phyloP scores from a whole-genome alignment of 768 basidiomycete species.

The Pisolithus tinctorius region DNA sequence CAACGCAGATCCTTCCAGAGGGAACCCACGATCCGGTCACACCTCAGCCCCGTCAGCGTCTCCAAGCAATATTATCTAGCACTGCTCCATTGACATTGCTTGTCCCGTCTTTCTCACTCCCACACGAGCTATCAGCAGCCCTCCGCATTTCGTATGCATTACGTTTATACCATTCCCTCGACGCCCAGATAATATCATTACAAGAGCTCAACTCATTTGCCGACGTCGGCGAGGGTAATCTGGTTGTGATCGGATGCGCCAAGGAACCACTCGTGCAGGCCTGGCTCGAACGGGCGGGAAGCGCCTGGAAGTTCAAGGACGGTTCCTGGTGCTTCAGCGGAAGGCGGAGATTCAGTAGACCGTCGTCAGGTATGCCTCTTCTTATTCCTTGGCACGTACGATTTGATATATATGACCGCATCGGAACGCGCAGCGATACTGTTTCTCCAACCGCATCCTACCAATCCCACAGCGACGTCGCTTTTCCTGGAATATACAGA shows the following conservation, averaged over 20 bases:
- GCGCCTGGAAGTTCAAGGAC: slow-evolving; percentile 16
- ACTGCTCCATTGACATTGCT: slow-evolving; percentile 50
- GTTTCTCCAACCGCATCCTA: slow-evolving; percentile 11
- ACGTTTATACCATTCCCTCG: slow-evolving; percentile 61
- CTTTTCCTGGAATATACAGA: slow-evolving; percentile 61
- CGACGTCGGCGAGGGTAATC: slow-evolving; percentile 35
- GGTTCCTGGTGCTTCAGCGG: slow-evolving; percentile 10
- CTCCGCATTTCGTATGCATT: slow-evolving; percentile 63
- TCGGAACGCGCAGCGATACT: slow-evolving; percentile 42
- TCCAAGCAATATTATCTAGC: slow-evolving; percentile 61
- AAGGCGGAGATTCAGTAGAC: slow-evolving; percentile 10
- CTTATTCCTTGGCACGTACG: neutral
- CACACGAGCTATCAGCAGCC: slow-evolving; percentile 46
- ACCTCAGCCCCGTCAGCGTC: slow-evolving; percentile 39
- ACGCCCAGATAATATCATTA: slow-evolving; percentile 50
- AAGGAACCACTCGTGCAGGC: slow-evolving; percentile 26
- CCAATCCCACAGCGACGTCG: slow-evolving; percentile 25
- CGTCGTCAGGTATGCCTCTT: slow-evolving; percentile 15
- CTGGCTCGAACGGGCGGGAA: slow-evolving; percentile 22
- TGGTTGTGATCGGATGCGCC: slow-evolving; percentile 50
- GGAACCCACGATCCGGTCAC: slow-evolving; percentile 1
- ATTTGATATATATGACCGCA: neutral
- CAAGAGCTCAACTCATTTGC: slow-evolving; percentile 27
- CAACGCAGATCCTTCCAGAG: neutral
- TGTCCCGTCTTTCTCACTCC: slow-evolving; percentile 31